A percentile compares a stretch with the other conserved stretches of the same genome.
phyloP scores from a whole-genome alignment of 306 rosid species.

The Inga oerstediana region DNA sequence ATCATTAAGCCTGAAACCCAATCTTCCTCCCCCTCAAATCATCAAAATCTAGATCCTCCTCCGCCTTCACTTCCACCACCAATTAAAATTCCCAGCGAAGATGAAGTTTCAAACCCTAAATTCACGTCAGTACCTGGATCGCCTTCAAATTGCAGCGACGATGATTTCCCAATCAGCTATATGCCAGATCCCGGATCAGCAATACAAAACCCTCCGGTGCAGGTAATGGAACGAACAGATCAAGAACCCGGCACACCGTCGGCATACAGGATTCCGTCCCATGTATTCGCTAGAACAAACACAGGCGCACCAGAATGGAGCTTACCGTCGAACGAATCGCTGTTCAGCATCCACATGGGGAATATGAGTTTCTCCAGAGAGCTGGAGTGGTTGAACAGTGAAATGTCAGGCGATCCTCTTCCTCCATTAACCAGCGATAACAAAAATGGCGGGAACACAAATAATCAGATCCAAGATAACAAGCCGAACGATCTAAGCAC shows the following conservation, averaged over 20 bases:
- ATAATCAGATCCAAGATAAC: constrained; percentile 13
- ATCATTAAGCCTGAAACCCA: not conserved
- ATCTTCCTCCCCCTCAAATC: not conserved
- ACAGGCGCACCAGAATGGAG: constrained; percentile 80
- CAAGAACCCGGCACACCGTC: constrained; percentile 34
- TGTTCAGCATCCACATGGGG: constrained; percentile 90
- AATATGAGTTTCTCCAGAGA: constrained; percentile 83
- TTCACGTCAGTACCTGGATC: not conserved
- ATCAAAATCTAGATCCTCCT: not conserved
- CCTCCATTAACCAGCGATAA: not conserved
- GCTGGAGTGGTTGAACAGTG: constrained; percentile 13
- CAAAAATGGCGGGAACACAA: not conserved
- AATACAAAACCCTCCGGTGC: constrained; percentile 61
- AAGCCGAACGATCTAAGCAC: not conserved
- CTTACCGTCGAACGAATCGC: constrained; percentile 72
- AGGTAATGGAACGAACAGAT: constrained; percentile 68
- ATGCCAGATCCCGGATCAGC: constrained; percentile 29
- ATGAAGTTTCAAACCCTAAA: not conserved
- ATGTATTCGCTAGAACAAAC: constrained; percentile 68
- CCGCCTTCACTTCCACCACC: not conserved
- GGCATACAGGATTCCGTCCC: constrained; percentile 63
- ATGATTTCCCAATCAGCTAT: constrained; percentile 41
- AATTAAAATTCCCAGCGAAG: not conserved
- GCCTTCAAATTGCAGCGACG: constrained; percentile 22
- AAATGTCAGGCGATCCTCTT: not conserved